Evolutionary conservation across 495 filamentous ascomycete species (phyloP).

Genomic region (Friedmanniomyces simplex): DNA sequence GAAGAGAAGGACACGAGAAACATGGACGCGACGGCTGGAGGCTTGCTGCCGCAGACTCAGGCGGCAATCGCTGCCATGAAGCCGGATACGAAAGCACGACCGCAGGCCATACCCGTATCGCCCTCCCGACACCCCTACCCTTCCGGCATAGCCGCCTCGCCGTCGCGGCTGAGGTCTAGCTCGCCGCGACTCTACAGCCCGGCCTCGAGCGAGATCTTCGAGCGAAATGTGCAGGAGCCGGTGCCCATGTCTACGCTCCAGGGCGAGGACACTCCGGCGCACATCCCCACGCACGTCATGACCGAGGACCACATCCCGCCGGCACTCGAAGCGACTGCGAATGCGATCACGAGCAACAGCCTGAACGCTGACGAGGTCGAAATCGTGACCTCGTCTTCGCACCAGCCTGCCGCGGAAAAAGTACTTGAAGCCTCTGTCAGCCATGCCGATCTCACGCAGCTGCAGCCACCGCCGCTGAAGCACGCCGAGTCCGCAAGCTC

Average conservation of each 20-base stretch:
- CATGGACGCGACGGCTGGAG: conserved; percentile 1
- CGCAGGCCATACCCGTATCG: conserved; percentile 10
- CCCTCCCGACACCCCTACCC: conserved; percentile 6
- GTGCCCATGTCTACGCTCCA: conserved; percentile 33
- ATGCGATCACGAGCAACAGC: conserved; percentile 73
- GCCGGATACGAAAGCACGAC: conserved; percentile 4
- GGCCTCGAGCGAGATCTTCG: conserved; percentile 73
- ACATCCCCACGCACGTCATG: conserved; percentile 74
- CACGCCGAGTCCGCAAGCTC: conserved; percentile 39
- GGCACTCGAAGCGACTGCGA: conserved; percentile 76
- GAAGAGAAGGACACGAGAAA: not conserved
- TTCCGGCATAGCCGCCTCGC: conserved; percentile 10
- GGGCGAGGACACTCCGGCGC: conserved; percentile 55
- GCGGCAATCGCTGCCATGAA: not conserved
- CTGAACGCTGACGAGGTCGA: conserved; percentile 74
- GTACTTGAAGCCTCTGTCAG: conserved; percentile 31
- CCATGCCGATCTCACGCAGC: conserved; percentile 20
- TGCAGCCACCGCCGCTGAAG: conserved; percentile 37
- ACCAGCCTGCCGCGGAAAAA: conserved; percentile 62
- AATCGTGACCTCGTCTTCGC: conserved; percentile 71
- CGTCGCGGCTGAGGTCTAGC: conserved; percentile 27
- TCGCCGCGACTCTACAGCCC: conserved; percentile 36
- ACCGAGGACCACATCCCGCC: conserved; percentile 89
- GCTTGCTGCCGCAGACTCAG: conserved; percentile 1
- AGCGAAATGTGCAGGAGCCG: conserved; percentile 82